Evolutionary conservation across 2,329 filamentous ascomycete species (phyloP), one percentile per base, ranked within the genome.

Genomic region (Nectriaceae sp.): DNA sequence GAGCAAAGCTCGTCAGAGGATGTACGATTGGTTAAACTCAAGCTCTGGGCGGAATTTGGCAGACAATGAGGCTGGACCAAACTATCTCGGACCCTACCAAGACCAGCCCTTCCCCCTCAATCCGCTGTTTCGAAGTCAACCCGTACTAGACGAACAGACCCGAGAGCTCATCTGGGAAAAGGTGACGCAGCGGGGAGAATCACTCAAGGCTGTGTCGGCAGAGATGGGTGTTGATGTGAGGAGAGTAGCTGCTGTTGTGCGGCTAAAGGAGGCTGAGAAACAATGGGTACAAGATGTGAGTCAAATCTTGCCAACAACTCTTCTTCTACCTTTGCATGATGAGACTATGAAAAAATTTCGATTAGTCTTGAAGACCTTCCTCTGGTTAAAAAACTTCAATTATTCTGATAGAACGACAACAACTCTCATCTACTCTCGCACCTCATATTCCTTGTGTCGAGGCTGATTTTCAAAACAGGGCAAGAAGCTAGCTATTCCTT

Each of bases 301-400:
- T 66, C 35, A 47, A 44, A 24, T 21, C 40, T 48, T 46, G 2
- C 42, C 24, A 46, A 53, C 48, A 26, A 11, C 11, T 21, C 42
- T 41, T 31, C 20, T 41, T 42, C 37, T 15, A 19, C 39, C 20
- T 29, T 42, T 57, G 49, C 52, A 70, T 83, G 80, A 84, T 84
- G 80, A 71, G 63, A 82, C 66, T 69, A 73, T 89, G 80, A 77
- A 74, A 83, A 80, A 81, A 83, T 85, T 86, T 88, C 93, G 93
- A 97, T 97, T 96, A 97, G 93, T 97, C 93, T 96, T 95, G 80
- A 97, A 96, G 92, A 97, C 92, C 10, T 50, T 46, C 69, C 84
- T 78, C 85, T 94, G 90, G 89, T 97, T 93, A 93, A 78, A 87
- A 80, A 82, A 51, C 51, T 58, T 67, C 63, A 59, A 59, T 53